Conservation (phyloP, 2,329 filamentous ascomycete species). For the Ceratocystis papillata region DNA sequence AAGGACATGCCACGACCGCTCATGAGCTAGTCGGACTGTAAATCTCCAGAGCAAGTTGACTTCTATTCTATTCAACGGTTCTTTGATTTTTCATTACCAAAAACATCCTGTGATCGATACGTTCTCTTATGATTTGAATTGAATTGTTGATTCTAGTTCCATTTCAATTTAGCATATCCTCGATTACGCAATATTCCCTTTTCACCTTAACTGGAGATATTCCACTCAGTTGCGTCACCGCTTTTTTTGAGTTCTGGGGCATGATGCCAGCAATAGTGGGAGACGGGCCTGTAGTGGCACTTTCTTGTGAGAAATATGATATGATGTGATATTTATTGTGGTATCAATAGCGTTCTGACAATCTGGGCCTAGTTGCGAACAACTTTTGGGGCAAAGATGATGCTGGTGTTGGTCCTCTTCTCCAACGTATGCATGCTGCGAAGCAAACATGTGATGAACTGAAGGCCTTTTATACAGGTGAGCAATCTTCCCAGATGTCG, state of each 20-base stretch:
- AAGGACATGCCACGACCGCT: not conserved
- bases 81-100: not conserved
- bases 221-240: not conserved
- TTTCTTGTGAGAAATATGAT: constrained; percentile 48
- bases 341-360: not conserved
- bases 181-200: too few relatives aligned
- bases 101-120: not conserved
- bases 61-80: not conserved
- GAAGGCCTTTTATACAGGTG: constrained; percentile 73
- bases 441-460: constrained; percentile 93
- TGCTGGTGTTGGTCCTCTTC: constrained; percentile 79
- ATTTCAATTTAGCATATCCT: too few relatives aligned
- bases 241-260: not conserved
- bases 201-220: too few relatives aligned
- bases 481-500: constrained; percentile 26
- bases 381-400: constrained; percentile 99
- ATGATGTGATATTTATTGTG: not conserved
- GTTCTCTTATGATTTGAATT: too few relatives aligned
- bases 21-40: not conserved
- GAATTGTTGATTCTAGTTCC: too few relatives aligned
- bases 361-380: constrained; percentile 62
- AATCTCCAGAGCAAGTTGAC: not conserved
- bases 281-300: constrained; percentile 53
- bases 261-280: constrained; percentile 50
- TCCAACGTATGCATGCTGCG: constrained; percentile 88